A percentile compares a stretch with the other conserved stretches of the same genome.
Evolutionary conservation across 495 filamentous ascomycete genomes (phyloP).

Genomic region (Durotheca rogersii): DNA sequence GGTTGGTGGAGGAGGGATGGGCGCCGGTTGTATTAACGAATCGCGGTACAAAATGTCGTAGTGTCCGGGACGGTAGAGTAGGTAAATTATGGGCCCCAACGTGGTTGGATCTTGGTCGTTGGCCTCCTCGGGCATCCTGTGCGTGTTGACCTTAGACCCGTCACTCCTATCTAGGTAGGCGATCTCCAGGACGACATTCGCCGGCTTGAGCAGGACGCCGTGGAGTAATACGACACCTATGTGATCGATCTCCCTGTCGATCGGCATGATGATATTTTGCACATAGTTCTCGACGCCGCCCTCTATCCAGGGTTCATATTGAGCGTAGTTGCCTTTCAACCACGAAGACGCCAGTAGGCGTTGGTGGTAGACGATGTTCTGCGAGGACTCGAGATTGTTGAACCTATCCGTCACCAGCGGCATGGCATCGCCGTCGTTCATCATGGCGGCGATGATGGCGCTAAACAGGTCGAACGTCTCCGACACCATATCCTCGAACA

Average conservation of each 20-base stretch:
- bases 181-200: slow-evolving; percentile 78
- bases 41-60: slow-evolving; percentile 90
- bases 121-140: slow-evolving; percentile 64
- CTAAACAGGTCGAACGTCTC: slow-evolving; percentile 67
- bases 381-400: slow-evolving; percentile 66
- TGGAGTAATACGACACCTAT: slow-evolving; percentile 74
- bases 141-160: slow-evolving; percentile 75
- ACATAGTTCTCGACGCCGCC: slow-evolving; percentile 69
- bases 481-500: slow-evolving; percentile 83
- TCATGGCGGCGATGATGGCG: slow-evolving; percentile 56
- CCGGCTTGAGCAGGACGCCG: slow-evolving; percentile 77
- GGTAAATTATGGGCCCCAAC: slow-evolving; percentile 50
- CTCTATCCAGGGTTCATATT: slow-evolving; percentile 70
- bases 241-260: slow-evolving; percentile 84
- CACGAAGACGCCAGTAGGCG: slow-evolving; percentile 83
- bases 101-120: slow-evolving; percentile 47
- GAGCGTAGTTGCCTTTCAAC: slow-evolving; percentile 71
- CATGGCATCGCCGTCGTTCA: slow-evolving; percentile 57
- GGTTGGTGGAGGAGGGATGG: slow-evolving; percentile 51
- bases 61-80: slow-evolving; percentile 71
- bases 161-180: slow-evolving; percentile 88
- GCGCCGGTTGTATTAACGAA: slow-evolving; percentile 40
- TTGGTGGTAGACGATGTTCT: slow-evolving; percentile 66
- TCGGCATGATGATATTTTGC: slow-evolving; percentile 66
- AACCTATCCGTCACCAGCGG: slow-evolving; percentile 68